phyloP scores from a whole-genome alignment of 176 grass and related monocot species.

The Tillandsia leiboldiana region DNA sequence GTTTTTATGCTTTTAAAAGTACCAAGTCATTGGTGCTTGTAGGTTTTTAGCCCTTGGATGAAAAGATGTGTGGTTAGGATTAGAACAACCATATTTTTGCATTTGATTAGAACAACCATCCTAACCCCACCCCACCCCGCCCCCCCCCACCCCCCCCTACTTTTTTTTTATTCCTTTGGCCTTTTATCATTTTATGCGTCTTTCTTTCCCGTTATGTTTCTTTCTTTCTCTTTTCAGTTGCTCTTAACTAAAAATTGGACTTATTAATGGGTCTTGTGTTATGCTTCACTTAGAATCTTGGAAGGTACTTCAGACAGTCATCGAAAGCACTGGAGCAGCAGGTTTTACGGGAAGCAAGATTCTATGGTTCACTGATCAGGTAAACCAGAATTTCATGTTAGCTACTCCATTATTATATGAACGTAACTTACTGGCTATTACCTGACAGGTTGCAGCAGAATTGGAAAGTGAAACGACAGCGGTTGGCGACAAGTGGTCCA shows the following conservation, averaged over 20 bases:
- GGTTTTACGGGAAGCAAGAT: constrained; percentile 66
- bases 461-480: constrained; percentile 93
- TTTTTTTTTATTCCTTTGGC: too few species aligned
- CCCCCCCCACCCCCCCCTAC: too few species aligned
- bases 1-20: too few species aligned
- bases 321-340: constrained; percentile 77
- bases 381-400: constrained; percentile 14
- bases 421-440: not conserved
- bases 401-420: not conserved
- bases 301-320: constrained; percentile 80
- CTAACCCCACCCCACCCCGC: too few species aligned
- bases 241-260: not conserved
- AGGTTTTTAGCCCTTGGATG: too few species aligned
- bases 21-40: too few species aligned
- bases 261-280: constrained; percentile 10
- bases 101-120: too few species aligned
- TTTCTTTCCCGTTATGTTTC: not conserved
- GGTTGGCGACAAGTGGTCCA: constrained; percentile 21
- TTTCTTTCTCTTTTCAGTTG: not conserved
- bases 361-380: constrained; percentile 88
- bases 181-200: too few species aligned
- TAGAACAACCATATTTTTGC: too few species aligned
- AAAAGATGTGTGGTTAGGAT: too few species aligned
- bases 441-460: constrained; percentile 77
- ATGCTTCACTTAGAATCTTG: constrained; percentile 49